phyloP scores from a whole-genome alignment of 2,329 filamentous ascomycete species.

The Colletotrichum orchidophilum region DNA sequence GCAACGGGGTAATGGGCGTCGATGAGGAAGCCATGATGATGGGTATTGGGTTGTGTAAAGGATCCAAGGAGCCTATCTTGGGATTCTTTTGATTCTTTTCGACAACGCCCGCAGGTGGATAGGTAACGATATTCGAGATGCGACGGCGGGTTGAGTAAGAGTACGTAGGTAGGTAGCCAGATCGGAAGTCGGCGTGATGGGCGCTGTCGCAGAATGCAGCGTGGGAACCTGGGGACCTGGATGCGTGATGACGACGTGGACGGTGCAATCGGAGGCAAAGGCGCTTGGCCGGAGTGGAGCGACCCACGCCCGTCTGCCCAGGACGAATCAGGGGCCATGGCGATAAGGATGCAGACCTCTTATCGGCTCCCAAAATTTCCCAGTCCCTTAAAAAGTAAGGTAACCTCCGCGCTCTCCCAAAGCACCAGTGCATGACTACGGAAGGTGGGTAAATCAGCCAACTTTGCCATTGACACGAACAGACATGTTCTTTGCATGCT shows the following conservation, averaged over 20 bases:
- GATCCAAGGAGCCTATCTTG: constrained; percentile 12
- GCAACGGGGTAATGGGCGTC: constrained; percentile 71
- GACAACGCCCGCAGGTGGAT: not conserved
- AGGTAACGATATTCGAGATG: constrained; percentile 15
- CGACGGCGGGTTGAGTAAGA: constrained; percentile 12
- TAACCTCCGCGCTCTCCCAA: not conserved
- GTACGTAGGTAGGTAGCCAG: not conserved
- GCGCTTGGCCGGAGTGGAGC: constrained; percentile 30
- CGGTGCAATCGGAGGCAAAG: constrained; percentile 23
- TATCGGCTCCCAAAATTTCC: constrained; percentile 33
- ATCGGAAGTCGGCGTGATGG: not conserved
- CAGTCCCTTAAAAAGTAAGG: not conserved
- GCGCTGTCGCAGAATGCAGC: constrained; percentile 27
- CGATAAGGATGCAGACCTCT: constrained; percentile 14
- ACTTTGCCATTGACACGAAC: not conserved
- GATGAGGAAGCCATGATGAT: constrained; percentile 76
- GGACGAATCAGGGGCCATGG: not conserved
- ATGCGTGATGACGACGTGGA: constrained; percentile 32
- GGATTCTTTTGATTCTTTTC: not conserved
- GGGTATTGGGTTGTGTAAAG: constrained; percentile 1
- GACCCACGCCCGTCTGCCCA: not conserved
- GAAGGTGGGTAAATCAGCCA: not conserved
- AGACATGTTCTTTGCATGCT: constrained; percentile 10
- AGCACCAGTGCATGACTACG: not conserved
- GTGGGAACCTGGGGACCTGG: constrained; percentile 1